Evolutionary conservation across 306 rosid genomes (phyloP).

Genomic region (Cyclanthera cordifolia): DNA sequence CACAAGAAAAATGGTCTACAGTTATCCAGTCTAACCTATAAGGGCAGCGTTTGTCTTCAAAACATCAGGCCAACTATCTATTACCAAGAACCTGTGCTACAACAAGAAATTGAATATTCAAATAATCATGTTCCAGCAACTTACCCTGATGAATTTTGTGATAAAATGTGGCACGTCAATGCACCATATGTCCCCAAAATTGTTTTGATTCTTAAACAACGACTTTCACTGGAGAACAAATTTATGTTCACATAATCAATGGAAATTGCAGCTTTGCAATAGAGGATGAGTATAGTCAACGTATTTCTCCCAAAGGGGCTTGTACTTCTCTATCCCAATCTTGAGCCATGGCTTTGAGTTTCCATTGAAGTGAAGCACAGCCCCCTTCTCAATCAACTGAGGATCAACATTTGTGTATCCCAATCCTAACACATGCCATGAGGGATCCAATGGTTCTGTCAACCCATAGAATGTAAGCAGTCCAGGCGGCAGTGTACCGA

Average conservation of each 20-base stretch:
- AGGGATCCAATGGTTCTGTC: constrained; percentile 54
- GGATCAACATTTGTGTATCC: constrained; percentile 65
- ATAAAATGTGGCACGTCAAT: constrained; percentile 29
- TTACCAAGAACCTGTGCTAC: neutral
- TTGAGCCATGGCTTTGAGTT: constrained; percentile 73
- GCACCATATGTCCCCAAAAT: constrained; percentile 30
- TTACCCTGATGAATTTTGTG: constrained; percentile 31
- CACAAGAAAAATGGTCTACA: neutral
- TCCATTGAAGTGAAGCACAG: constrained; percentile 64
- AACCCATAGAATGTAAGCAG: constrained; percentile 59
- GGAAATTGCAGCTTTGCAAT: constrained; percentile 56
- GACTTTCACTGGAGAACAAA: constrained; percentile 13
- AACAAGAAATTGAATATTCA: neutral
- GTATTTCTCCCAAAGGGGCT: constrained; percentile 58
- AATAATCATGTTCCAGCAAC: constrained; percentile 20
- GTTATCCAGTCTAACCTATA: neutral
- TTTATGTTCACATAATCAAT: constrained; percentile 27
- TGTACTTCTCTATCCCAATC: constrained; percentile 70
- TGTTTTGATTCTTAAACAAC: neutral
- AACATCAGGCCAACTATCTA: constrained; percentile 2
- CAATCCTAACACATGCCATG: constrained; percentile 64
- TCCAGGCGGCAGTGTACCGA: constrained; percentile 66
- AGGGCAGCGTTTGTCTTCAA: neutral
- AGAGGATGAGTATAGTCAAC: constrained; percentile 56
- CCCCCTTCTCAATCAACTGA: constrained; percentile 50